Conservation (phyloP, 768 basidiomycete genomes). For the Psilocybe sp. region DNA sequence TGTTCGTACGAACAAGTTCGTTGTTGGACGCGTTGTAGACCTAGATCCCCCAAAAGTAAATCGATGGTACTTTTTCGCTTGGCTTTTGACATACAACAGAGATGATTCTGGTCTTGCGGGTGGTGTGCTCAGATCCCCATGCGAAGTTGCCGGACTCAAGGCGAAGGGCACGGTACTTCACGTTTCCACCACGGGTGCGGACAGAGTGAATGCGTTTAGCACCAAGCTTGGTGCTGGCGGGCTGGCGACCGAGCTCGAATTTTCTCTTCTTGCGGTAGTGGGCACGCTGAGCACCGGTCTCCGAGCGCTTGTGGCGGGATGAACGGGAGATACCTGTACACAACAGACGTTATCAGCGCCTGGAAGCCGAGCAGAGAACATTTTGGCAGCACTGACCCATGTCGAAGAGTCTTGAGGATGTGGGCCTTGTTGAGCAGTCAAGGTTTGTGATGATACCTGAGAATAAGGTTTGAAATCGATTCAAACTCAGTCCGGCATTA, state of each 20-base stretch:
- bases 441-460: slow-evolving; percentile 54
- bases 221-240: slow-evolving; percentile 96
- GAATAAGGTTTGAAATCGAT: slow-evolving; percentile 40
- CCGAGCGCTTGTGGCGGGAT: slow-evolving; percentile 96
- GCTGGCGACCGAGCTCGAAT: slow-evolving; percentile 98
- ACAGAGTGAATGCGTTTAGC: slow-evolving; percentile 94
- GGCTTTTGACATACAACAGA: slow-evolving; percentile 69
- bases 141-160: slow-evolving; percentile 98
- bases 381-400: slow-evolving; percentile 63
- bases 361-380: slow-evolving; percentile 12
- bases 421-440: slow-evolving; percentile 39
- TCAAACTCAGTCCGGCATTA: slow-evolving; percentile 34
- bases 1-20: slow-evolving; percentile 99
- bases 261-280: slow-evolving; percentile 99
- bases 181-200: slow-evolving; percentile 92
- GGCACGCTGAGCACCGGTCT: slow-evolving; percentile 87
- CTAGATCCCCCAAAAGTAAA: slow-evolving; percentile 33
- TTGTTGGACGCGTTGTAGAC: slow-evolving; percentile 99
- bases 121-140: slow-evolving; percentile 94
- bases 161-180: slow-evolving; percentile 94
- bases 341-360: slow-evolving; percentile 8
- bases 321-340: slow-evolving; percentile 90
- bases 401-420: slow-evolving; percentile 70
- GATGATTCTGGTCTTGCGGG: slow-evolving; percentile 94
- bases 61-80: slow-evolving; percentile 1